These are phyloP conservation scores for Phyllosticta citriasiana DNA, from an alignment of 2,329 filamentous ascomycete genomes.

Conservation along the genomic window DNA sequence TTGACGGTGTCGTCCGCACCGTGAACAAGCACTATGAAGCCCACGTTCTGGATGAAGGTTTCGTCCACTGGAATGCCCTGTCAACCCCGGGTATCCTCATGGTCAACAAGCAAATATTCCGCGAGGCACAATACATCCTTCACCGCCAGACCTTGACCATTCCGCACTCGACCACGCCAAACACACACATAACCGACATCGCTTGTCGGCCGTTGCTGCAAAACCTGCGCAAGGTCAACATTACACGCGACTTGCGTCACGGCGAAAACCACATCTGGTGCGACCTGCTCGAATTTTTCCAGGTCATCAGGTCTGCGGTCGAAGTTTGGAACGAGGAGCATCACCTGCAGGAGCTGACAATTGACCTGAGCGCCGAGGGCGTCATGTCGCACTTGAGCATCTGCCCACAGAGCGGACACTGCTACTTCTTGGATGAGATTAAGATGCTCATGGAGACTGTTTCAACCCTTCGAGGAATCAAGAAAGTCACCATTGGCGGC, in stretches of 20 bases:
- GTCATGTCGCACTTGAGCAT: slow-evolving; percentile 1
- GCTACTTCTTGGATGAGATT: slow-evolving; percentile 9
- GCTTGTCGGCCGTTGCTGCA: background rate
- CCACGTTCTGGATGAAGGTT: slow-evolving; percentile 1
- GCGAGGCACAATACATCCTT: slow-evolving; percentile 3
- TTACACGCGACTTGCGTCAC: slow-evolving; percentile 4
- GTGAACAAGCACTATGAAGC: slow-evolving; percentile 7
- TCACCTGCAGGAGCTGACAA: slow-evolving; percentile 7
- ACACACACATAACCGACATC: slow-evolving; percentile 2
- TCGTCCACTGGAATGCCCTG: background rate
- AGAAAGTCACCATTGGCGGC: slow-evolving; percentile 4
- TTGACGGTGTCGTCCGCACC: slow-evolving; percentile 3
- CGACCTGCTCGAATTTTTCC: slow-evolving; percentile 8
- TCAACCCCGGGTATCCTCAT: background rate
- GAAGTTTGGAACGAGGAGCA: slow-evolving; percentile 2
- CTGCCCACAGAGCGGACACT: slow-evolving; percentile 4
- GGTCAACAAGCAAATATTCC: slow-evolving; percentile 4
- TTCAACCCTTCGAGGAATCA: slow-evolving; percentile 7
- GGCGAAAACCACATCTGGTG: slow-evolving; percentile 9
- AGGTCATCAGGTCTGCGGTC: slow-evolving; percentile 3
- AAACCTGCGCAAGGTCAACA: slow-evolving; percentile 6
- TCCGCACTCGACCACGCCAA: slow-evolving; percentile 2
- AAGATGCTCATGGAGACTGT: slow-evolving; percentile 1
- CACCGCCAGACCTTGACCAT: slow-evolving; percentile 6
- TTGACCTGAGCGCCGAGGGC: background rate